Evolutionary conservation across 371 early-diverging fungal species (phyloP), one percentile per base, ranked within the genome.

Genomic region (Sporodiniella umbellata): DNA sequence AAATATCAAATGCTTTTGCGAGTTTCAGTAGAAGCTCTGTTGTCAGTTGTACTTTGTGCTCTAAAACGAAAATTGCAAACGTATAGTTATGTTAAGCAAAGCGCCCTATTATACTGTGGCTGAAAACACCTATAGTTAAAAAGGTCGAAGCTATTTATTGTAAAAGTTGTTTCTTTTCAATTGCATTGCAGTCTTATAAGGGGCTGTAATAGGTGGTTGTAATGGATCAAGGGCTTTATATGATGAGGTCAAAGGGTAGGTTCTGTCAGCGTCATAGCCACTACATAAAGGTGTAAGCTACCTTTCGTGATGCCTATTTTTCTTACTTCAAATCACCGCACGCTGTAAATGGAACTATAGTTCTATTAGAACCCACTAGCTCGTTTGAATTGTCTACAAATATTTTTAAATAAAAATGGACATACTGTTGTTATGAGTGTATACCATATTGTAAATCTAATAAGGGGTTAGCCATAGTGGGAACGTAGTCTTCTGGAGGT

Each of bases 171-270:
- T 80, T 33, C 86, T 82, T 60, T 91, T 92, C 66, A 87, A 73
- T 45, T 85, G 86, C 45, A 94, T 81, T 15, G 90, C 93, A 22
- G 85, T 86, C 54, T 90, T 81, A 72, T 95, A 95, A 11, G 96
- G 93, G 31, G 94, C 94, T 37, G 82, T 84, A 54, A 93, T 94
- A 10, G 96, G 96, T 52, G 86, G 73, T 57, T 95, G 95, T 22
- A 87, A 69, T 0, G 94, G 93, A 25, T 87, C 88, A 26, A 88
- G 62, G 14, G 74, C 63, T 42, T 77, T 67, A 57, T 90, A 86
- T 3, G 73, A 60, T 8, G 53, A 76, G 19, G 86, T 75, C 22
- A 91, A 67, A n/a, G 87, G 77, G 52, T 93, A 89, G 2, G 91
- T 90, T 76, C 80, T 80, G 48, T 92, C 92, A 8, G 91, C 77